Conservation (phyloP, 805 yeast genomes). For the Candida ipomoeae region DNA sequence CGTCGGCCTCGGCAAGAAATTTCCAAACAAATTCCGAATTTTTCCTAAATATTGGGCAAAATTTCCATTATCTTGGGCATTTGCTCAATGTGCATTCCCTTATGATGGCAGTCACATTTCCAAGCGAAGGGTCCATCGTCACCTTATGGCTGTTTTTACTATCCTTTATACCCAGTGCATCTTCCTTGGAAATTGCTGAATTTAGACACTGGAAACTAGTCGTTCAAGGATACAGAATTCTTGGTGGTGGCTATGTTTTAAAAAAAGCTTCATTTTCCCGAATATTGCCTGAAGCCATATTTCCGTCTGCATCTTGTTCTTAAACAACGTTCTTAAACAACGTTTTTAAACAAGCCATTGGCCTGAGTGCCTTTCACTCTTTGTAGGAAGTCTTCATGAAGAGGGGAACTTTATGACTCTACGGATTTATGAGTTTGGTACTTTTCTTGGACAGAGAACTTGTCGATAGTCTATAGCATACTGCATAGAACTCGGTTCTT, state of each 20-base stretch:
- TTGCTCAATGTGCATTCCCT: slow-evolving; percentile 47
- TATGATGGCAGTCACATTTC: slow-evolving; percentile 31
- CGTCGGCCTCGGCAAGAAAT: slow-evolving; percentile 47
- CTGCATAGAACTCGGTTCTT: too few relatives aligned
- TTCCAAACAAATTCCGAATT: slow-evolving; percentile 52
- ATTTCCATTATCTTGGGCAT: slow-evolving; percentile 72
- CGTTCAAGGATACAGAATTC: slow-evolving; percentile 21
- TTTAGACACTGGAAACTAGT: slow-evolving; percentile 61
- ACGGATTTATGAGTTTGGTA: too few relatives aligned
- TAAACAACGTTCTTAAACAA: slow-evolving; percentile 39
- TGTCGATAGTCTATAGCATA: too few relatives aligned
- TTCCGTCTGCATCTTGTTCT: slow-evolving; percentile 57
- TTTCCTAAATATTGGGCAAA: too few relatives aligned
- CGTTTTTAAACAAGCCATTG: slow-evolving; percentile 28
- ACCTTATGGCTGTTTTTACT: not conserved
- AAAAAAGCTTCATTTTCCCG: slow-evolving; percentile 16
- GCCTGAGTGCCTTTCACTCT: slow-evolving; percentile 53
- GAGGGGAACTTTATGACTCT: too few relatives aligned
- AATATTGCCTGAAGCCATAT: slow-evolving; percentile 24
- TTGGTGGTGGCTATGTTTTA: slow-evolving; percentile 15
- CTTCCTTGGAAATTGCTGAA: slow-evolving; percentile 26
- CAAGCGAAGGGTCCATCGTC: slow-evolving; percentile 15
- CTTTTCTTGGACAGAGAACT: too few relatives aligned
- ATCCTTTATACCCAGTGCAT: not conserved
- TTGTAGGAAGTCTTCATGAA: slow-evolving; percentile 23